Conservation (phyloP, 2,329 filamentous ascomycete species). For the Dactylellina haptotyla region DNA sequence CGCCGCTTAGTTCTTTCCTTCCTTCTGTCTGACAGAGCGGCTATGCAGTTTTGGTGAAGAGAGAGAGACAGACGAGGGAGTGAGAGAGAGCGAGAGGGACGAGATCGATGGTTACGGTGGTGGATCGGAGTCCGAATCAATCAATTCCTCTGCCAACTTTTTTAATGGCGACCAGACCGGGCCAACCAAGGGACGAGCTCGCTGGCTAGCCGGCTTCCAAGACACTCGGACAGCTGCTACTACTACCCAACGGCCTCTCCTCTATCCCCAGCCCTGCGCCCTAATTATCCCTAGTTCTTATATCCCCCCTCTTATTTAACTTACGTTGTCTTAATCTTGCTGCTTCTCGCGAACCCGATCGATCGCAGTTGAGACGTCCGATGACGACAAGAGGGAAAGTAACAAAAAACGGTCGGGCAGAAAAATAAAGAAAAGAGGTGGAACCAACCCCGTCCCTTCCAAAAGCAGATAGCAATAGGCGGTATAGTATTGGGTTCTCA, state of each 20-base stretch:
- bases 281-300: no score
- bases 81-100: constrained; percentile 4
- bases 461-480: neutral
- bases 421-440: neutral
- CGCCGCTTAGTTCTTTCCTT: no score
- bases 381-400: constrained; percentile 2
- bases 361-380: neutral
- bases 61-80: neutral
- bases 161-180: neutral
- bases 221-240: no score
- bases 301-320: no score
- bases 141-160: no score
- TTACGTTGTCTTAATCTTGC: neutral
- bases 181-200: neutral
- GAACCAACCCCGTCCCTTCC: neutral
- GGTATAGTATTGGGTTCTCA: no score
- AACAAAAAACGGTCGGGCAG: neutral
- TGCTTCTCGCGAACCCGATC: neutral
- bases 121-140: neutral
- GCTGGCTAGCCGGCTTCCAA: no score
- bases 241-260: no score
- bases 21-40: neutral
- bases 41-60: no score
- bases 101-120: neutral
- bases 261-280: no score